A percentile compares a stretch with the other conserved stretches of the same genome.
Conservation (phyloP, 2,329 filamentous ascomycete species). For the Teratosphaeria destructans region DNA sequence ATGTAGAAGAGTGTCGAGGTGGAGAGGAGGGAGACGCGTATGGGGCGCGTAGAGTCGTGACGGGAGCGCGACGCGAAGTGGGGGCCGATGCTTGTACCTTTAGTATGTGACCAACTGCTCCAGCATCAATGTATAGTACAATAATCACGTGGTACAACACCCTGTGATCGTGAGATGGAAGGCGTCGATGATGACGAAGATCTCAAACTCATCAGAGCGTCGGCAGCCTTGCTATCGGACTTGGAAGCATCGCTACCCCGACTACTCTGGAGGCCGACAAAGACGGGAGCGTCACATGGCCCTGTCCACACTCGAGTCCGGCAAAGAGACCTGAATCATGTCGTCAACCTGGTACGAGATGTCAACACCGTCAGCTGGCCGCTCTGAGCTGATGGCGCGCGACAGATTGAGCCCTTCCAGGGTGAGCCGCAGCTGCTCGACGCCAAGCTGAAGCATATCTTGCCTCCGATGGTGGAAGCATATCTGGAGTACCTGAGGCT, state of each 20-base stretch:
- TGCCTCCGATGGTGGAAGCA: slow-evolving; percentile 64
- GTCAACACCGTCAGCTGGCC: not conserved
- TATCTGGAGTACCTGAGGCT: slow-evolving; percentile 57
- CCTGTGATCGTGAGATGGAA: slow-evolving; percentile 5
- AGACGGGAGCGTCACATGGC: slow-evolving; percentile 12
- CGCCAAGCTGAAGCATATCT: slow-evolving; percentile 63
- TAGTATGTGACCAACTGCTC: not conserved
- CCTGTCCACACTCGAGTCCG: slow-evolving; percentile 29
- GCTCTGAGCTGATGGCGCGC: slow-evolving; percentile 10
- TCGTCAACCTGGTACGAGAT: slow-evolving; percentile 26
- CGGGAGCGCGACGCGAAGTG: not conserved
- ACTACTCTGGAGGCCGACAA: slow-evolving; percentile 27
- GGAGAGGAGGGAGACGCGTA: not conserved
- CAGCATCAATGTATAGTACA: not conserved
- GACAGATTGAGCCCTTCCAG: slow-evolving; percentile 76
- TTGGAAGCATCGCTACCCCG: slow-evolving; percentile 34
- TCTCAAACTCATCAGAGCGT: slow-evolving; percentile 34
- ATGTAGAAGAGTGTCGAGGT: not conserved
- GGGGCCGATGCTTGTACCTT: not conserved
- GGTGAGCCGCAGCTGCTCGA: slow-evolving; percentile 91
- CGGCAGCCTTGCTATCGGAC: slow-evolving; percentile 24
- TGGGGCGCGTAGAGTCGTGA: not conserved
- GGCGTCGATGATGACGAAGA: slow-evolving; percentile 34
- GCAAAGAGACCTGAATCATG: slow-evolving; percentile 29
- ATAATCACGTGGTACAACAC: not conserved